Percentiles rank a stretch among this genome's conserved stretches.
Evolutionary conservation across 768 basidiomycete species (phyloP).

Genomic region (Filobasidium wieringae): DNA sequence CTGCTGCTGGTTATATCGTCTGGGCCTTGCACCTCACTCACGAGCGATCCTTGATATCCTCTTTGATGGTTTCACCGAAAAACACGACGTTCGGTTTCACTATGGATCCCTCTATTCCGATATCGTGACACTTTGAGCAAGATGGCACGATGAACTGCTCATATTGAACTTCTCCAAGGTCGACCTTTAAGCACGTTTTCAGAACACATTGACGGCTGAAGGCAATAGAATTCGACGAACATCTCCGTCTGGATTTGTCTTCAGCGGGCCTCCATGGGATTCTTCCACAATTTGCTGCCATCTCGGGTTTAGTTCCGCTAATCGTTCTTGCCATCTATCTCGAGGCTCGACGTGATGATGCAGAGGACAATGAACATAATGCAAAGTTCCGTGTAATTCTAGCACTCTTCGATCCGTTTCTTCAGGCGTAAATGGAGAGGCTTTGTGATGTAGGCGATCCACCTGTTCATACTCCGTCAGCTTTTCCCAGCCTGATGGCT

Average conservation of each 20-base stretch:
- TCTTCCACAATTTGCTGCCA: conserved; percentile 56
- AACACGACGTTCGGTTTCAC: conserved; percentile 70
- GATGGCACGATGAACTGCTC: conserved; percentile 66
- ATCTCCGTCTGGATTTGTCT: conserved; percentile 82
- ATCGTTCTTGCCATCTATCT: conserved; percentile 57
- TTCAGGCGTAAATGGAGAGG: conserved; percentile 43
- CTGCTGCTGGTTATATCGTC: background rate
- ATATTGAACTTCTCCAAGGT: conserved; percentile 64
- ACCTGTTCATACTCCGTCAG: conserved; percentile 52
- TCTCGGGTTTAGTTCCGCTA: conserved; percentile 61
- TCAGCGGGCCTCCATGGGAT: conserved; percentile 53
- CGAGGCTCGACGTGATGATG: conserved; percentile 59
- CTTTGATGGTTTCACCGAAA: conserved; percentile 77
- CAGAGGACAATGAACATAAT: conserved; percentile 63
- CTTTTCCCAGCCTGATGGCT: too few species aligned
- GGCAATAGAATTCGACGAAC: conserved; percentile 42
- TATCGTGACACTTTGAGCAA: conserved; percentile 56
- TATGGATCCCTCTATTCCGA: conserved; percentile 50
- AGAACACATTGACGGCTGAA: background rate
- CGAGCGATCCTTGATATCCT: conserved; percentile 58
- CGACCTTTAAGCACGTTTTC: conserved; percentile 48
- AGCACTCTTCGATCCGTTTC: conserved; percentile 47
- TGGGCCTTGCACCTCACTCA: conserved; percentile 38
- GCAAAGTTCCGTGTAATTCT: conserved; percentile 79
- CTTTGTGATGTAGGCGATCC: conserved; percentile 86